Evolutionary conservation across 495 filamentous ascomycete species (phyloP), one percentile per base, ranked within the genome.

Genomic region (Oleoguttula mirabilis): DNA sequence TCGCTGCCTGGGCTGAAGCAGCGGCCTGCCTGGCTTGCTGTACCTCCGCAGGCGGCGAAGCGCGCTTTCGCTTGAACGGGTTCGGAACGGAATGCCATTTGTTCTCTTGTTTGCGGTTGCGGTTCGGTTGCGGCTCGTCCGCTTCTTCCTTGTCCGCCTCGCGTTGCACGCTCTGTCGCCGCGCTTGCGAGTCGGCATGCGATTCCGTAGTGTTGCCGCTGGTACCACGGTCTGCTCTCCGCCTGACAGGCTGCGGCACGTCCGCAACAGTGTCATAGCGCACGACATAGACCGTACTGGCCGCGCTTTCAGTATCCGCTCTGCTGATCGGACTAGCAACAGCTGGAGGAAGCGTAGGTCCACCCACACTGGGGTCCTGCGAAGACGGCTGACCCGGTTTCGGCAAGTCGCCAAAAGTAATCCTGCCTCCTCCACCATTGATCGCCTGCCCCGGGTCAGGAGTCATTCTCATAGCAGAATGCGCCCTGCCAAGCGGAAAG

Each of bases 201-300:
- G 33, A 14, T 39, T 27, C 23, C 21, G 22, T 21, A 21, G 33
- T 45, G 23, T 48, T 48, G 21, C 37, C 33, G 22, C 28, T 41
- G 20, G 23, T 20, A 30, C 45, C 41, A 17, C 42, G 23, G 2
- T 43, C 45, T 11, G 38, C 17, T 24, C 41, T 16, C 12, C 50
- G 34, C 12, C 50, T 7, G 2, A 53, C 40, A 25, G 34, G 41
- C 20, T 40, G 51, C 15, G 41, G 41, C 32, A 28, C 25, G 16
- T 48, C 38, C 67, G 48, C 75, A 33, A 79, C 69, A n/a, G 82
- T 72, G 47, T 88, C 81, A 55, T 92, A 87, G 34, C 79, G 76
- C 36, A 94, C 72, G 42, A 80, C 76, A 51, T 94, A 93, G 11
- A 90, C 74, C 2, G 87, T 94, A 59, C 84, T 90, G 32, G 78